Base-by-base conservation (phyloP, 805 yeast species). In the Millerozyma miso region DNA sequence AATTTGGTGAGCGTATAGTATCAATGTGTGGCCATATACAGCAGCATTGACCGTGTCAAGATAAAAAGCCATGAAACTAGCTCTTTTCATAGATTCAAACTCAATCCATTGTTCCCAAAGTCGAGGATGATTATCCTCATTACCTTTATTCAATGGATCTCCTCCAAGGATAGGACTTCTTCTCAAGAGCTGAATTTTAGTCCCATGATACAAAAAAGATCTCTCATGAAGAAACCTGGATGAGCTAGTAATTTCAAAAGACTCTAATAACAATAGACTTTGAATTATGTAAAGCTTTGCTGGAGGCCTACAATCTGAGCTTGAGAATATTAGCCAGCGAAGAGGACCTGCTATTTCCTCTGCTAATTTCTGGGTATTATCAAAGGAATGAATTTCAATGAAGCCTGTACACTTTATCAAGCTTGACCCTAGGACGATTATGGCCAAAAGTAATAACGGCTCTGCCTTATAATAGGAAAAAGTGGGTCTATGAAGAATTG, bases 201-300 rank as follows among this genome's bases (percentile, higher is more conserved):
- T 81, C 4, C 93, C 95, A 59, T 87, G 95, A 54, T 87, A 93
- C n/a, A 88, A 65, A 58, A 82, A 88, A 0, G 87, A 83, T 37
- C 95, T 62, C 58, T 86, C 95, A 58, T 87, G 96, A 40, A 85
- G 56, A 32, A 62, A 63, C 47, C 96, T 64, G 31, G 76, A 73
- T 0, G 86, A 67, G 48, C 83, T 78, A 43, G 80, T 72, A 55
- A 86, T 85, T 58, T 87, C 96, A 56, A 76, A 84, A 51, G 79
- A 76, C 55, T 87, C 95, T 14, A 88, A 58, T 47, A 88, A 56
- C 38, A 85, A 53, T 44, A 87, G 65, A 47, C 85, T 71, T 60
- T 88, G 95, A 37, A 88, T 69, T 7, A 87, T 78, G 81, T 87
- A 86, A 3, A 82, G 68, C 45, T 72, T 72, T 0, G 89, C 83